Conservation (phyloP, 1,284 basidiomycete species). For the Volvariella surrecta region DNA sequence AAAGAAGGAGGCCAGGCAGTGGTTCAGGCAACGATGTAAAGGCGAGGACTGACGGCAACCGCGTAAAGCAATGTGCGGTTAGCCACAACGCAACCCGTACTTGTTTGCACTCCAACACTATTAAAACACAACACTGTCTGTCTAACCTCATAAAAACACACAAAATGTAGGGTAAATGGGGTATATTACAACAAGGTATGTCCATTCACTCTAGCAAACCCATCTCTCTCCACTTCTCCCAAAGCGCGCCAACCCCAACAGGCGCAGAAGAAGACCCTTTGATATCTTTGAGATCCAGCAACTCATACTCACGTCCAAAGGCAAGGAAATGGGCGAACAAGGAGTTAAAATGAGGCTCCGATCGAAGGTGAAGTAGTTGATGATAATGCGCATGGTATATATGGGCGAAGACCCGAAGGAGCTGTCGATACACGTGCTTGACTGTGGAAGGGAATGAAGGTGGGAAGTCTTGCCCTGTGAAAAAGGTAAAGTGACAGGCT, state of each 20-base stretch:
- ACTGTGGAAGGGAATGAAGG: constrained; percentile 86
- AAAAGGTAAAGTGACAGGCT: not conserved
- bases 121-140: too few relatives aligned
- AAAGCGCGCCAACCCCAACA: constrained; percentile 78
- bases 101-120: too few relatives aligned
- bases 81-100: too few relatives aligned
- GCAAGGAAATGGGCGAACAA: constrained; percentile 96
- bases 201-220: constrained; percentile 35
- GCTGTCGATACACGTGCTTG: constrained; percentile 95
- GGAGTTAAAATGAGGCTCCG: constrained; percentile 97
- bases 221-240: constrained; percentile 84
- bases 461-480: constrained; percentile 82
- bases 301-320: constrained; percentile 88
- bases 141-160: not conserved
- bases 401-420: constrained; percentile 95
- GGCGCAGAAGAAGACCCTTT: constrained; percentile 56
- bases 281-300: constrained; percentile 87
- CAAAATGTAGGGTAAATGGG: not conserved
- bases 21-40: too few relatives aligned
- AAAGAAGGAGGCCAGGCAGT: not conserved
- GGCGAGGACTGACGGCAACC: too few relatives aligned
- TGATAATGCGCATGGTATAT: constrained; percentile 95
- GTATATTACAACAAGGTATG: constrained; percentile 5
- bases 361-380: constrained; percentile 88
- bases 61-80: too few relatives aligned